Evolutionary conservation across 441 rosid species (phyloP).

Genomic region (Corymbia calophylla): DNA sequence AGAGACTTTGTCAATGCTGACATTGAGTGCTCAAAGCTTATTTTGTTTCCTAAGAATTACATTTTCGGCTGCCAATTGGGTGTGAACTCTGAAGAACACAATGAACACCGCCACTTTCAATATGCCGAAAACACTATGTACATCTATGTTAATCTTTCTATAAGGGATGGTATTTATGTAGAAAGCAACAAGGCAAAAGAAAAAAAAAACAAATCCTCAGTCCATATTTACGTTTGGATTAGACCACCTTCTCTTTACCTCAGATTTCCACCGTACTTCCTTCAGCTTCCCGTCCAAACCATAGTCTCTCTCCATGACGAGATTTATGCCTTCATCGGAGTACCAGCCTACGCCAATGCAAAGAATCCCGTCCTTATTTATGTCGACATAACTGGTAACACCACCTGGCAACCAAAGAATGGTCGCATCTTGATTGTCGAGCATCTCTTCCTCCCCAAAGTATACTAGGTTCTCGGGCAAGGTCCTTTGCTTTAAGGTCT

Average conservation of each 20-base stretch:
- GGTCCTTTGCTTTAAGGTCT: conserved; percentile 67
- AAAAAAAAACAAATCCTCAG: background rate
- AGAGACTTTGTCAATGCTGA: background rate
- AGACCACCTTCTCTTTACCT: conserved; percentile 77
- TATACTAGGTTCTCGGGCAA: conserved; percentile 50
- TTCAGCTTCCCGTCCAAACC: conserved; percentile 65
- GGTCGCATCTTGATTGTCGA: conserved; percentile 67
- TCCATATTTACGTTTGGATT: conserved; percentile 15
- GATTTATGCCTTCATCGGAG: conserved; percentile 82
- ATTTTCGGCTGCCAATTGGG: background rate
- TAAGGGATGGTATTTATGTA: background rate
- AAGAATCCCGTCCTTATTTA: conserved; percentile 59
- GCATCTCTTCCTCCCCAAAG: conserved; percentile 77
- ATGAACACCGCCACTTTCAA: background rate
- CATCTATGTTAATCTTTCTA: background rate
- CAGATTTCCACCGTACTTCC: conserved; percentile 71
- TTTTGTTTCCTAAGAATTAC: background rate
- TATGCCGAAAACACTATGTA: background rate
- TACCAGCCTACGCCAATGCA: conserved; percentile 91
- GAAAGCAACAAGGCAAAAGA: background rate
- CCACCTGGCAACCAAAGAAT: conserved; percentile 88
- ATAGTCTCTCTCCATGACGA: conserved; percentile 90
- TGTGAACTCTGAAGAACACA: background rate
- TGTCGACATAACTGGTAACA: conserved; percentile 63
- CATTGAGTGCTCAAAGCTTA: background rate